Conservation (phyloP, 495 filamentous ascomycete genomes). For the Chaetomium tenue region DNA sequence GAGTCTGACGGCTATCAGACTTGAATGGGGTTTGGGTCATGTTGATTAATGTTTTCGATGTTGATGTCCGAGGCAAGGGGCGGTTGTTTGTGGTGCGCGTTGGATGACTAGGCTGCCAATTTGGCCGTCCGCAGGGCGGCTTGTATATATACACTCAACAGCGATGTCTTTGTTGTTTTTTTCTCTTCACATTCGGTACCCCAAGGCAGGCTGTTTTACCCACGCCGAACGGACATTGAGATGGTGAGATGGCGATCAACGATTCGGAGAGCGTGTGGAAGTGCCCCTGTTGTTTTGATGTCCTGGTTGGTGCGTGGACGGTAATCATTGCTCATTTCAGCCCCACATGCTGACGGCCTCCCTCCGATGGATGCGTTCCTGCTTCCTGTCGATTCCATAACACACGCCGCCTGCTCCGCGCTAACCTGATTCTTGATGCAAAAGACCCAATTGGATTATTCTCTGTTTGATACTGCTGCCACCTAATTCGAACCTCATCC, state of each 20-base stretch:
- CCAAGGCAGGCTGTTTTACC: not conserved
- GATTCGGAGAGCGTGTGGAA: no score
- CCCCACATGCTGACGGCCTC: not conserved
- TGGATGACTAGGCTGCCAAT: conserved; percentile 3
- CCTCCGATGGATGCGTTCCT: conserved; percentile 2
- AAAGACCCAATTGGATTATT: no score
- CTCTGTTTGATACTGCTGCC: no score
- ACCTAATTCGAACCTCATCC: not conserved
- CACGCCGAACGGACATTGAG: no score
- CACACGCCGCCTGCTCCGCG: no score
- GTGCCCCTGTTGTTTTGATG: not conserved
- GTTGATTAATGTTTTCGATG: conserved; percentile 11
- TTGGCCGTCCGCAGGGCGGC: not conserved
- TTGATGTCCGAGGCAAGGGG: conserved; percentile 7
- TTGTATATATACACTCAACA: not conserved
- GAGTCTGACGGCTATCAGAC: conserved; percentile 5
- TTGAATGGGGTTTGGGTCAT: conserved; percentile 15
- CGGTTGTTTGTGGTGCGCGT: not conserved
- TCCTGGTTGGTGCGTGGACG: not conserved
- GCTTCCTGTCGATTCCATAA: not conserved
- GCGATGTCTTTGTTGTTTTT: not conserved
- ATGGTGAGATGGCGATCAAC: no score
- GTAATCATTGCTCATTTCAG: not conserved
- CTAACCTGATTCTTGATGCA: no score
- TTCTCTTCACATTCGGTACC: not conserved